A percentile compares a stretch with the other conserved stretches of the same genome.
phyloP scores from a whole-genome alignment of 371 early-diverging fungal genomes.

The Pancytospora epiphaga region DNA sequence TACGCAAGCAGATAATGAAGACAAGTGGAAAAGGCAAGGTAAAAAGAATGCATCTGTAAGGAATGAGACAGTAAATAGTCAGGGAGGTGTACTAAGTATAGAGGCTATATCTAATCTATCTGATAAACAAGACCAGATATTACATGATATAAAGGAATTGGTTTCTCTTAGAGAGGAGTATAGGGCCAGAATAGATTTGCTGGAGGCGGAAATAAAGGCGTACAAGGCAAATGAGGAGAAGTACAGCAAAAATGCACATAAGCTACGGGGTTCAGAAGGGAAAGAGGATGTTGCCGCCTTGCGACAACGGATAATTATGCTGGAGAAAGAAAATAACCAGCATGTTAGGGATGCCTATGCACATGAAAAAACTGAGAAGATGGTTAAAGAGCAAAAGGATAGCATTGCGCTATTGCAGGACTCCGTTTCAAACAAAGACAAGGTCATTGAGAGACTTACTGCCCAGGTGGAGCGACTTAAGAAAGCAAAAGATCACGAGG shows the following conservation, averaged over 20 bases:
- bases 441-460: slow-evolving; percentile 1
- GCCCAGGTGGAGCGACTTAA: slow-evolving; percentile 3
- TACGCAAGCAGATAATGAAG: not conserved
- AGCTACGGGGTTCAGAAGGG: not conserved
- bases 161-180: not conserved
- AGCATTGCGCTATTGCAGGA: slow-evolving; percentile 12
- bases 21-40: not conserved
- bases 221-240: not conserved
- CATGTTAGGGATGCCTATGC: not conserved
- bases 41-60: too few species aligned
- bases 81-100: not conserved
- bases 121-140: not conserved
- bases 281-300: not conserved
- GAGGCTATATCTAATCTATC: not conserved
- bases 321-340: not conserved
- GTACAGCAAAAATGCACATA: not conserved
- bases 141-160: not conserved
- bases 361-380: not conserved
- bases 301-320: not conserved
- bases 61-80: not conserved
- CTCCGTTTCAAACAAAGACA: slow-evolving; percentile 5
- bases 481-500: not conserved
- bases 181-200: not conserved
- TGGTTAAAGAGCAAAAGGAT: slow-evolving; percentile 14
- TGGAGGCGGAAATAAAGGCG: slow-evolving; percentile 8